A percentile compares a stretch with the other conserved stretches of the same genome.
Evolutionary conservation across 2,329 filamentous ascomycete genomes (phyloP).

Genomic region (Phialocephala sp.): DNA sequence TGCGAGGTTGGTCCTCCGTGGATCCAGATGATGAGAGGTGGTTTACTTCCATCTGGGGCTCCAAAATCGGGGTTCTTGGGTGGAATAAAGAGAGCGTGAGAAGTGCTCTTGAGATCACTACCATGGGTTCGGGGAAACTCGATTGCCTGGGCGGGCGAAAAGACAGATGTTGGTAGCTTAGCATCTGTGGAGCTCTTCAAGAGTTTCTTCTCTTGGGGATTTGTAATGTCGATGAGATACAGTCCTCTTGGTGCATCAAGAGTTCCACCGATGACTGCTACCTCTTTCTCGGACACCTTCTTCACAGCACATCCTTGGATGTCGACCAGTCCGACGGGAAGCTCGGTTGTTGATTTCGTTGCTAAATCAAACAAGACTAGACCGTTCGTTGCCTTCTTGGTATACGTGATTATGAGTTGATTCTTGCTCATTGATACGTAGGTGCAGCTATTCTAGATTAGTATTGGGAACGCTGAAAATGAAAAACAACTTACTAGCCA

Average conservation of each 20-base stretch:
- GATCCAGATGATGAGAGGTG: conserved; percentile 55
- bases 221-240: conserved; percentile 45
- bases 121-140: conserved; percentile 42
- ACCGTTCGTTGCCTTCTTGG: conserved; percentile 40
- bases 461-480: conserved; percentile 29
- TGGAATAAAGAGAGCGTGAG: conserved; percentile 51
- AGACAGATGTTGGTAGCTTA: conserved; percentile 40
- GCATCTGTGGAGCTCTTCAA: conserved; percentile 46
- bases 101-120: conserved; percentile 27
- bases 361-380: conserved; percentile 49
- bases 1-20: conserved; percentile 59
- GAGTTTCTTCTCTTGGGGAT: conserved; percentile 36
- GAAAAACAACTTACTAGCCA: conserved; percentile 26
- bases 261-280: conserved; percentile 48
- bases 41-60: conserved; percentile 46
- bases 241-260: conserved; percentile 42
- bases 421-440: conserved; percentile 47
- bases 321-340: conserved; percentile 44
- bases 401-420: conserved; percentile 45
- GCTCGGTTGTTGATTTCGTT: conserved; percentile 40
- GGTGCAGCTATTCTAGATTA: conserved; percentile 45
- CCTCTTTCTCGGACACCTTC: conserved; percentile 44
- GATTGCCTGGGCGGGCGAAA: conserved; percentile 48
- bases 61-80: conserved; percentile 53
- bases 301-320: conserved; percentile 46